Evolutionary conservation across 2,329 filamentous ascomycete species (phyloP), one percentile per base, ranked within the genome.

Genomic region (Aspergillus pseudoviridinutans): DNA sequence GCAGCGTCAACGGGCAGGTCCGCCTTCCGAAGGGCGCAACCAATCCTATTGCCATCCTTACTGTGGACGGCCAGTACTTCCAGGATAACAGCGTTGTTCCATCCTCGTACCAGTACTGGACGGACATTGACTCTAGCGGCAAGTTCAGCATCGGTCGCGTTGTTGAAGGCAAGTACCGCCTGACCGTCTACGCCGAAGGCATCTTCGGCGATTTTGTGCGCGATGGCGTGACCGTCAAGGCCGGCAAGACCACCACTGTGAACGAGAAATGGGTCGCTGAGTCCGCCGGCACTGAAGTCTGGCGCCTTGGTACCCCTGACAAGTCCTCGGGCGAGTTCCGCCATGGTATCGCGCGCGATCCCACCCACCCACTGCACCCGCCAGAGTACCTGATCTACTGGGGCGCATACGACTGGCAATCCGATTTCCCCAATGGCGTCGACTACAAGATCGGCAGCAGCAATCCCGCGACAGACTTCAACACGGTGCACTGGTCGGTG

Each of bases 401-500:
- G 80, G 83, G 76, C 0, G 77, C 76, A 0, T 84, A 86, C 64
- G 84, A 87, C 65, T 88, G 83, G 67, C 74, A 78, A 0, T 70
- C 74, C 1, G 84, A 88, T 49, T 87, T 86, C 62, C 84, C 85
- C 0, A 62, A 80, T 0, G 84, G 85, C 3, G 78, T 88, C 0
- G 76, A 74, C 24, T 88, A 82, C 71, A 78, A 79, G 14, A 79
- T 88, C 1, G 84, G 84, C 9, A 70, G 79, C 65, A 80, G 79
- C 58, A 70, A 82, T 27, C 75, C 74, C 20, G 71, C 71, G 0
- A 68, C 72, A 10, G 82, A 85, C 63, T 75, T 86, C 58, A 88
- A 88, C 69, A 87, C 87, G 55, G 81, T 87, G 3, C 86, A 88
- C 66, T 88, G 85, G 86, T 82, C 80, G 56, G 83, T 85, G 8